Evolutionary conservation across 192 early-diverging fungal species (phyloP), one percentile per base, ranked within the genome.

Genomic region (Polychytrium aggregatum): DNA sequence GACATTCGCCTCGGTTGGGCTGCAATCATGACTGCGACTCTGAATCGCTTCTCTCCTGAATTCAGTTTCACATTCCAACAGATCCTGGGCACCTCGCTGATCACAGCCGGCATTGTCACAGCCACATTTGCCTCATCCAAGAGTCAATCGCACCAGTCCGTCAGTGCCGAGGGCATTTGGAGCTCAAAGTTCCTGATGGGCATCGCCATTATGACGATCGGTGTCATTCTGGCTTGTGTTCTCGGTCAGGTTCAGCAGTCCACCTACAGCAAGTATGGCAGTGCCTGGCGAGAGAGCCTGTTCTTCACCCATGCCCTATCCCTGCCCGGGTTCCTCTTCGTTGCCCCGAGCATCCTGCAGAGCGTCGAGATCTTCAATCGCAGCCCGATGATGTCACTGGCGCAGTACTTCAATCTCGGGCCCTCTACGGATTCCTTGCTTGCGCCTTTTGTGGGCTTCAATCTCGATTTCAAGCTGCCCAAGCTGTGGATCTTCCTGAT

Each of bases 241-340:
- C 75, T 94, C 51, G 90, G 90, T 0, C 67, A 90, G 44, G 79
- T 78, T 44, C 90, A 94, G 55, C 88, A 94, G 53, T 29, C 65
- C 0, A 88, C 85, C 14, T 91, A 91, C 52, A 52, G 60, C 13
- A 76, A 70, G 39, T 90, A 86, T 40, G 83, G 86, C 16, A 75
- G 79, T 21, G 72, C 82, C 41, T 94, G 90, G 90, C 70, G 79
- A 16, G 90, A 94, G 57, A 88, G 86, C 0, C 62, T 94, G 17
- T 94, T 94, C 57, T 94, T 91, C 48, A 82, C 77, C 3, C 90
- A 94, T 53, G 57, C 76, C 18, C 51, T 91, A 26, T 83, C 83
- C 0, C 48, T 94, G 21, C 90, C 90, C 1, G 70, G 83, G 56
- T 94, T 94, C 51, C 36, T 82, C 10, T 27, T 87, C n/a, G n/a